phyloP scores from a whole-genome alignment of 1,284 basidiomycete species.

The Rhodotorula sp. region DNA sequence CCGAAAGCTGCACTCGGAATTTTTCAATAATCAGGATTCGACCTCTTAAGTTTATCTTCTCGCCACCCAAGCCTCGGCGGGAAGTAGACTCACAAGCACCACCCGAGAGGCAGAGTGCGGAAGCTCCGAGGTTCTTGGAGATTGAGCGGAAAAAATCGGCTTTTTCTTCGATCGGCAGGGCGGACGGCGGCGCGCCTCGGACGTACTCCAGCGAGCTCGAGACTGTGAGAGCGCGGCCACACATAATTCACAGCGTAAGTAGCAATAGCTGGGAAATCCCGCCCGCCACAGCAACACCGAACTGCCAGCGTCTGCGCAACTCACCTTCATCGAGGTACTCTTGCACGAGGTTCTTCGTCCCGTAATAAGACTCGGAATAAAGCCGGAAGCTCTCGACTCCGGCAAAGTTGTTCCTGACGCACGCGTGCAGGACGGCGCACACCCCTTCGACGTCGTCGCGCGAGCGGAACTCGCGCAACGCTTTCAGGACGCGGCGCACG shows the following conservation, averaged over 20 bases:
- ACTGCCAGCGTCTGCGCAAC: slow-evolving; percentile 29
- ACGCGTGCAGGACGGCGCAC: slow-evolving; percentile 87
- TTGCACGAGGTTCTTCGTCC: slow-evolving; percentile 84
- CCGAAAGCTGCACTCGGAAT: neutral
- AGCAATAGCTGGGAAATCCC: too few species aligned
- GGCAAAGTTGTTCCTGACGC: slow-evolving; percentile 89
- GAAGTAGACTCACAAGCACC: slow-evolving; percentile 59
- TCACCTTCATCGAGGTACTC: slow-evolving; percentile 80
- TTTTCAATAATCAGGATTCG: neutral
- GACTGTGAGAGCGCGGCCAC: slow-evolving; percentile 38
- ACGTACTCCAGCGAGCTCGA: slow-evolving; percentile 62
- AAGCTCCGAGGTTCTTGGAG: slow-evolving; percentile 83
- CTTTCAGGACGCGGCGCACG: slow-evolving; percentile 68
- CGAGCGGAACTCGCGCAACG: slow-evolving; percentile 63
- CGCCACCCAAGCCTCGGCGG: slow-evolving; percentile 57
- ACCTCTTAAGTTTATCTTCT: slow-evolving; percentile 63
- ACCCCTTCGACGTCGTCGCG: slow-evolving; percentile 78
- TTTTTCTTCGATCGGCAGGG: slow-evolving; percentile 83
- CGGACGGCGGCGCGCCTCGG: slow-evolving; percentile 60
- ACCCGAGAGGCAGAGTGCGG: slow-evolving; percentile 89
- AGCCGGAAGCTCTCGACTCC: slow-evolving; percentile 86
- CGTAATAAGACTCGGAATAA: slow-evolving; percentile 79
- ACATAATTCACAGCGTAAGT: too few species aligned
- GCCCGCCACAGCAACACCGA: too few species aligned
- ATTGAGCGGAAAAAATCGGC: slow-evolving; percentile 84